Conservation (phyloP, 768 basidiomycete genomes). For the Kwoniella sp. region DNA sequence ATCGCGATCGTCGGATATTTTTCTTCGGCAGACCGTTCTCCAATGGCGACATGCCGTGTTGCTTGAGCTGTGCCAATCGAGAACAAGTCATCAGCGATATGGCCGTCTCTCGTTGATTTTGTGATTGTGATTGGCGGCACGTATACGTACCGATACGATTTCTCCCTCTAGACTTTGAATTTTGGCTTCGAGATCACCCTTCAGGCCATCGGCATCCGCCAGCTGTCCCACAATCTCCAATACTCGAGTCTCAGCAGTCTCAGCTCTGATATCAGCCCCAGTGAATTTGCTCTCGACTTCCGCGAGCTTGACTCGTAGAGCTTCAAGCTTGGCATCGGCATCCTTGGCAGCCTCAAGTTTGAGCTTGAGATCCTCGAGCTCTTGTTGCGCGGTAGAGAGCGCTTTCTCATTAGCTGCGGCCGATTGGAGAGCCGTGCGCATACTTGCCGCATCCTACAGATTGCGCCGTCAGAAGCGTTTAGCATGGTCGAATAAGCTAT, state of each 20-base stretch:
- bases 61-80: slow-evolving; percentile 22
- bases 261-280: slow-evolving; percentile 28
- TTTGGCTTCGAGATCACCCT: slow-evolving; percentile 33
- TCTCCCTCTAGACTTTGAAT: slow-evolving; percentile 38
- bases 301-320: not conserved
- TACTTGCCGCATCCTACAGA: slow-evolving; percentile 68
- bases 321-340: slow-evolving; percentile 6
- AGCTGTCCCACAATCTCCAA: slow-evolving; percentile 25
- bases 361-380: slow-evolving; percentile 63
- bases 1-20: slow-evolving; percentile 19
- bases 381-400: slow-evolving; percentile 61
- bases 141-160: slow-evolving; percentile 31
- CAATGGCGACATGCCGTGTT: not conserved
- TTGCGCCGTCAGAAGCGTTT: no score
- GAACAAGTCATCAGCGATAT: no score
- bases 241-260: slow-evolving; percentile 19
- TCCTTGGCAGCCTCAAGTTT: slow-evolving; percentile 55
- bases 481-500: slow-evolving; percentile 12
- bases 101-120: no score
- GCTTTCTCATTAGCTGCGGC: slow-evolving; percentile 62
- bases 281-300: slow-evolving; percentile 37
- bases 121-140: no score
- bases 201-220: slow-evolving; percentile 37
- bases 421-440: slow-evolving; percentile 59
- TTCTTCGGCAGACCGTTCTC: slow-evolving; percentile 14